Percentiles rank a stretch among this genome's conserved stretches.
phyloP scores from a whole-genome alignment of 495 filamentous ascomycete species.

The Daldinia vernicosa region DNA sequence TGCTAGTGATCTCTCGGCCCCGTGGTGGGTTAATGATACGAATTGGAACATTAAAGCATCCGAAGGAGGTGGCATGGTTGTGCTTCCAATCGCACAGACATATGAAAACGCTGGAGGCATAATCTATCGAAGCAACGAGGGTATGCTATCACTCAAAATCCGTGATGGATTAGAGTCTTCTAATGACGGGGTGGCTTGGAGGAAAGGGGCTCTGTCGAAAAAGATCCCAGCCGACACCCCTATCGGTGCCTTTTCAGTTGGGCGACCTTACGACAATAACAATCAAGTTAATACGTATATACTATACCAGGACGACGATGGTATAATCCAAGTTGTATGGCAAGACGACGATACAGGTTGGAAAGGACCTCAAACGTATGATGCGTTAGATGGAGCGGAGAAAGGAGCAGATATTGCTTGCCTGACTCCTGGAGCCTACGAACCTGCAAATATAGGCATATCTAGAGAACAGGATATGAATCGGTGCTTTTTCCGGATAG shows the following conservation, averaged over 20 bases:
- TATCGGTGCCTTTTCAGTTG: slow-evolving; percentile 31
- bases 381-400: slow-evolving; percentile 16
- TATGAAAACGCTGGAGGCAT: slow-evolving; percentile 21
- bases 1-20: slow-evolving; percentile 15
- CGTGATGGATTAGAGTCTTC: slow-evolving; percentile 17
- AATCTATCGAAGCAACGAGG: slow-evolving; percentile 26
- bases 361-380: slow-evolving; percentile 34
- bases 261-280: slow-evolving; percentile 31
- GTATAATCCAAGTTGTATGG: slow-evolving; percentile 30
- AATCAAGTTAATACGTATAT: slow-evolving; percentile 38
- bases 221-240: slow-evolving; percentile 20
- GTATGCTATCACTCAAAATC: slow-evolving; percentile 30
- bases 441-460: slow-evolving; percentile 9
- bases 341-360: slow-evolving; percentile 32
- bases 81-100: slow-evolving; percentile 23
- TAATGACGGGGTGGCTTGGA: slow-evolving; percentile 31
- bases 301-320: slow-evolving; percentile 28
- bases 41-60: slow-evolving; percentile 24
- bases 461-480: slow-evolving; percentile 35
- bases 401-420: slow-evolving; percentile 29
- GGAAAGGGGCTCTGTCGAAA: slow-evolving; percentile 33
- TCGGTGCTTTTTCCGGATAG: slow-evolving; percentile 23
- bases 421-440: slow-evolving; percentile 20
- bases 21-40: slow-evolving; percentile 36
- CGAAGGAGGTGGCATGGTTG: slow-evolving; percentile 16